Evolutionary conservation across 1,284 basidiomycete genomes (phyloP).

Genomic region (Malassezia japonica): DNA sequence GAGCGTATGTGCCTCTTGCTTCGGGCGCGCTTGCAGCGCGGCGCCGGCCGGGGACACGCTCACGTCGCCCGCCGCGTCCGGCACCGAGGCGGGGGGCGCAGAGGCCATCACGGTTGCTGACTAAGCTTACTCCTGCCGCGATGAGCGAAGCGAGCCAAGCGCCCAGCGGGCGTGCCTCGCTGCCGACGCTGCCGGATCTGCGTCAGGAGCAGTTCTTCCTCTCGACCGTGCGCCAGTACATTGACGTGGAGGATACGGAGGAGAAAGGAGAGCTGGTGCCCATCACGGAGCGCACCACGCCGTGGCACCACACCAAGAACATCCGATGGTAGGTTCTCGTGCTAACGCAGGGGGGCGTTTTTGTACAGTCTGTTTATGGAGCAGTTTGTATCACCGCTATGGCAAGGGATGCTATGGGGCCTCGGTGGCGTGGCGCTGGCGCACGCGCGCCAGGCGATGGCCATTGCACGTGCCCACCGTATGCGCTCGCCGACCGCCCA

Average conservation of each 20-base stretch:
- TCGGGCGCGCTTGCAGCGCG: no score
- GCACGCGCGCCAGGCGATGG: not conserved
- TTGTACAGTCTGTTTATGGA: slow-evolving; percentile 4
- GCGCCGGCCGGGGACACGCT: no score
- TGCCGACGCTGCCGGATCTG: slow-evolving; percentile 13
- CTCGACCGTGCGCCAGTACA: not conserved
- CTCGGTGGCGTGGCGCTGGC: slow-evolving; percentile 11
- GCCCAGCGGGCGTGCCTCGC: not conserved
- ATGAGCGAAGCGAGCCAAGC: not conserved
- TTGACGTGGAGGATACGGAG: not conserved
- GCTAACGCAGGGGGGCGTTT: slow-evolving; percentile 1
- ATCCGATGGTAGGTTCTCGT: slow-evolving; percentile 4
- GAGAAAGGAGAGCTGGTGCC: not conserved
- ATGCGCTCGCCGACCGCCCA: not conserved
- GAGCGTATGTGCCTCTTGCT: not conserved
- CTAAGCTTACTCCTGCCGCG: not conserved
- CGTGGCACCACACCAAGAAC: not conserved
- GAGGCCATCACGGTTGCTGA: not conserved
- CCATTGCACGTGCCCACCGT: not conserved
- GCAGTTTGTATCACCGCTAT: slow-evolving; percentile 13
- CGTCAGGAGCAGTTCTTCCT: slow-evolving; percentile 18
- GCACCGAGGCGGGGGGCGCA: no score
- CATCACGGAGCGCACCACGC: not conserved
- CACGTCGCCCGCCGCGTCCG: no score
- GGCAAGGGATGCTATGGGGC: slow-evolving; percentile 18